Percentiles rank a stretch among this genome's conserved stretches.
phyloP scores from a whole-genome alignment of 805 yeast species.

The Yarrowia sp. region DNA sequence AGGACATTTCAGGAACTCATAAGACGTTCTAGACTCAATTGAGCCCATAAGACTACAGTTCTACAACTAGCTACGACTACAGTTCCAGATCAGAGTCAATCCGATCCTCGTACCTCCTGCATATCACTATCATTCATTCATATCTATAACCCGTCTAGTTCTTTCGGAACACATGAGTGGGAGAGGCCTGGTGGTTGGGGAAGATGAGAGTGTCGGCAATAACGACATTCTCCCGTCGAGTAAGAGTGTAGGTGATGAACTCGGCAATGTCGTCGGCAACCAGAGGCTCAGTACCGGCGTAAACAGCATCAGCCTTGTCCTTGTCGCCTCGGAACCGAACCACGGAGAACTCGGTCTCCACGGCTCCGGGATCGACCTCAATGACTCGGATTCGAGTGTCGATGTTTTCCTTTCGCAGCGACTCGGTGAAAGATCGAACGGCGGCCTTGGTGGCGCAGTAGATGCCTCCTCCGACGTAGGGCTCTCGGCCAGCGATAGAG shows the following conservation, averaged over 20 bases:
- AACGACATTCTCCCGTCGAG: constrained; percentile 69
- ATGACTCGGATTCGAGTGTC: constrained; percentile 66
- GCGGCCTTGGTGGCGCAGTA: constrained; percentile 70
- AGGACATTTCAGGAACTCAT: too few species aligned
- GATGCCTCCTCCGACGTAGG: constrained; percentile 68
- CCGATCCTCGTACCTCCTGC: too few species aligned
- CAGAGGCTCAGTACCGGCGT: constrained; percentile 65
- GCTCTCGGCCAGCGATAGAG: constrained; percentile 67
- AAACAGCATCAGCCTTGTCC: constrained; percentile 59
- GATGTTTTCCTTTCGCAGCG: constrained; percentile 69
- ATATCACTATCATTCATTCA: too few species aligned
- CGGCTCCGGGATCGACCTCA: constrained; percentile 76
- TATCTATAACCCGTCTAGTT: not conserved
- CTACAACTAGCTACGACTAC: too few species aligned
- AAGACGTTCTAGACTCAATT: too few species aligned
- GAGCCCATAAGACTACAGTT: too few species aligned
- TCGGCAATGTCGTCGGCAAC: constrained; percentile 74
- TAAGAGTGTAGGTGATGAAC: constrained; percentile 59
- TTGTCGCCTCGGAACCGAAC: constrained; percentile 63
- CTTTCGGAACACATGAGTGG: constrained; percentile 53
- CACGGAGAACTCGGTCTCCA: constrained; percentile 71
- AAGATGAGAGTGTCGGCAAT: constrained; percentile 79
- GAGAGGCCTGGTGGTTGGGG: constrained; percentile 81
- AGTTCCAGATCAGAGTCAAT: too few species aligned
- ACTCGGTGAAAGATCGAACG: constrained; percentile 52